Percentiles rank a stretch among this genome's conserved stretches.
Evolutionary conservation across 495 filamentous ascomycete genomes (phyloP).

Genomic region (Penicillium ochrochloron): DNA sequence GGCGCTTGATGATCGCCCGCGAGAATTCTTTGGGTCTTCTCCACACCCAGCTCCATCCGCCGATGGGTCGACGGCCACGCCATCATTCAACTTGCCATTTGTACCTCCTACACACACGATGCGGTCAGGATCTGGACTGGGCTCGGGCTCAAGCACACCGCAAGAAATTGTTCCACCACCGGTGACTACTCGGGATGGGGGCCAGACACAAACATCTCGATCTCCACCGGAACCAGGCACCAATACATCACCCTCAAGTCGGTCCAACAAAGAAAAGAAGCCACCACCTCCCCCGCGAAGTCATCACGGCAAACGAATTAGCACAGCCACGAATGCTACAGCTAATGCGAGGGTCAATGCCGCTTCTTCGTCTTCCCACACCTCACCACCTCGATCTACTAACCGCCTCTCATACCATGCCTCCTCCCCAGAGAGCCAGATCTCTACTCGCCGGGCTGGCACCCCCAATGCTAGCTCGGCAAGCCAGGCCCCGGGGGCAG

Average conservation of each 20-base stretch:
- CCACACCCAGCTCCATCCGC: conserved; percentile 37
- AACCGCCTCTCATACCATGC: conserved; percentile 40
- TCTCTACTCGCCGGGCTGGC: conserved; percentile 22
- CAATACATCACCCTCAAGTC: conserved; percentile 40
- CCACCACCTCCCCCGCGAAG: conserved; percentile 64
- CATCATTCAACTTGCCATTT: conserved; percentile 16
- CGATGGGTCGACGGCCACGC: conserved; percentile 25
- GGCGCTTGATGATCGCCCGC: conserved; percentile 28
- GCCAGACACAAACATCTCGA: conserved; percentile 29
- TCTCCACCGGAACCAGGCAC: conserved; percentile 35
- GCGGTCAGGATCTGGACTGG: conserved; percentile 7
- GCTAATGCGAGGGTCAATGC: conserved; percentile 23
- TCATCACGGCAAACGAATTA: conserved; percentile 72
- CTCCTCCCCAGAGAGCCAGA: conserved; percentile 29
- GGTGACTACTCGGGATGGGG: conserved; percentile 29
- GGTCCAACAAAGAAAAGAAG: conserved; percentile 41
- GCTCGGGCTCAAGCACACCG: conserved; percentile 1
- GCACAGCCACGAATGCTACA: conserved; percentile 28
- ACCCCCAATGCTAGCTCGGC: conserved; percentile 56
- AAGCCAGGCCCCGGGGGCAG: conserved; percentile 46
- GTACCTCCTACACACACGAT: conserved; percentile 16
- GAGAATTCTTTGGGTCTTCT: conserved; percentile 30
- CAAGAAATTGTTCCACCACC: conserved; percentile 7
- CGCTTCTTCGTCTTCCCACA: conserved; percentile 34
- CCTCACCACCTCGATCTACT: conserved; percentile 29